Percentiles rank a stretch among this genome's conserved stretches.
phyloP scores from a whole-genome alignment of 495 filamentous ascomycete species.

The Aspergillus mulundensis region DNA sequence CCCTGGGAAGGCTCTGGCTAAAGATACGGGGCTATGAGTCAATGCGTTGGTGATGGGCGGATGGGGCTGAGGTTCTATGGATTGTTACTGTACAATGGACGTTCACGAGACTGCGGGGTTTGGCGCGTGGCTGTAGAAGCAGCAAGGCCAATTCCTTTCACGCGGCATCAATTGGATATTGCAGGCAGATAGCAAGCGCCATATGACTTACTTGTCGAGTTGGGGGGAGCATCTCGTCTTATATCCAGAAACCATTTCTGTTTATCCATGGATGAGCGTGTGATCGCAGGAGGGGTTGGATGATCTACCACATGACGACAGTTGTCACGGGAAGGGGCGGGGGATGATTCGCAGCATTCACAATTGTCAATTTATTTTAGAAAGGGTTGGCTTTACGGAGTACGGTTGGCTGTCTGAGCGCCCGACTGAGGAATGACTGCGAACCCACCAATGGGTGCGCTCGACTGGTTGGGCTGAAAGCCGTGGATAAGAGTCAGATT shows the following conservation, averaged over 20 bases:
- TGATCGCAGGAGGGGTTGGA: constrained; percentile 4
- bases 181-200: background rate
- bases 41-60: constrained; percentile 21
- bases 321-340: constrained; percentile 16
- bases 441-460: constrained; percentile 16
- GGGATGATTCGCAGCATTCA: constrained; percentile 7
- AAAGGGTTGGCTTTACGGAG: background rate
- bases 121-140: constrained; percentile 20
- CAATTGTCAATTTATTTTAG: constrained; percentile 3
- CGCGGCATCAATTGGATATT: constrained; percentile 4
- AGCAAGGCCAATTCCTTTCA: background rate
- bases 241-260: background rate
- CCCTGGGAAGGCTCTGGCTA: constrained; percentile 7
- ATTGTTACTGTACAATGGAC: constrained; percentile 13
- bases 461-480: constrained; percentile 16
- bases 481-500: constrained; percentile 15
- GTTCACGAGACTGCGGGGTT: constrained; percentile 26
- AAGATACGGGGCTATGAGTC: constrained; percentile 23
- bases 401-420: constrained; percentile 6
- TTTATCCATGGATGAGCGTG: constrained; percentile 1
- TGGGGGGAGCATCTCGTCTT: background rate
- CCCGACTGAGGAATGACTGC: constrained; percentile 8
- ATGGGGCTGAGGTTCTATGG: constrained; percentile 18
- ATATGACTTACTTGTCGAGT: constrained; percentile 6
- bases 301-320: constrained; percentile 23